Percentiles rank a stretch among this genome's conserved stretches.
These are phyloP conservation scores for Phytophthora cactorum DNA, from an alignment of 352 stramenopile species.

Conservation along the genomic window DNA sequence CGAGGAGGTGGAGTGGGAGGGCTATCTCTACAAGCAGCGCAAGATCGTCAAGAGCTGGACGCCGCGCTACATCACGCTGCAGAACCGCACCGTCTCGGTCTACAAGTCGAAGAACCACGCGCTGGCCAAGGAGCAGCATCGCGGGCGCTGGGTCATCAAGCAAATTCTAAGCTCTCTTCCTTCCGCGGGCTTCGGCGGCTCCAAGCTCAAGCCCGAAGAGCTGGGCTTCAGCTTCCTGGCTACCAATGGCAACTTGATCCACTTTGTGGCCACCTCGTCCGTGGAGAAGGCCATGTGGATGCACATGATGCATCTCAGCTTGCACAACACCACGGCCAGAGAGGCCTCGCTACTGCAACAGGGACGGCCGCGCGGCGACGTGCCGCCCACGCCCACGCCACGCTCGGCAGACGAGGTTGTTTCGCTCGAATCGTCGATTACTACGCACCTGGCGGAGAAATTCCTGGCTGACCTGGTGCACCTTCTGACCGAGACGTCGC, in stretches of 20 bases:
- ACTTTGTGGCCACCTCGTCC: constrained; percentile 78
- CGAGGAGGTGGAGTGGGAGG: constrained; percentile 89
- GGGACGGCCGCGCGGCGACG: constrained; percentile 37
- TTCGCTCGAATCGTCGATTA: constrained; percentile 65
- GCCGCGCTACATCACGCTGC: constrained; percentile 85
- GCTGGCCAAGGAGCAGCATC: constrained; percentile 78
- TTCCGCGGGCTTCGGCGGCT: constrained; percentile 79
- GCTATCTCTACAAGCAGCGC: constrained; percentile 90
- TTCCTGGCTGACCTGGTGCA: constrained; percentile 72
- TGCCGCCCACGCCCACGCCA: constrained; percentile 26
- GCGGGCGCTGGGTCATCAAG: constrained; percentile 83
- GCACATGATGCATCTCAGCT: constrained; percentile 78
- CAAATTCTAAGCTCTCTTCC: constrained; percentile 81
- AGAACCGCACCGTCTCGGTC: constrained; percentile 80
- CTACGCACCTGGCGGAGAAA: constrained; percentile 72
- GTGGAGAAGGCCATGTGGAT: constrained; percentile 88
- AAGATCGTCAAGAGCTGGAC: constrained; percentile 92
- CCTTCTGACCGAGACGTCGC: constrained; percentile 46
- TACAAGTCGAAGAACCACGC: constrained; percentile 91
- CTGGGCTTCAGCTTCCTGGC: constrained; percentile 86
- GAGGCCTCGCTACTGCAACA: constrained; percentile 54
- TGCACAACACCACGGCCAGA: constrained; percentile 54
- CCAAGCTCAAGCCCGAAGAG: constrained; percentile 77
- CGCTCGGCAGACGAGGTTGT: constrained; percentile 57
- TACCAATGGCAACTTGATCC: constrained; percentile 85